Base-by-base conservation (phyloP, 352 stramenopile genomes). In the Aphanomyces cochlioides region DNA sequence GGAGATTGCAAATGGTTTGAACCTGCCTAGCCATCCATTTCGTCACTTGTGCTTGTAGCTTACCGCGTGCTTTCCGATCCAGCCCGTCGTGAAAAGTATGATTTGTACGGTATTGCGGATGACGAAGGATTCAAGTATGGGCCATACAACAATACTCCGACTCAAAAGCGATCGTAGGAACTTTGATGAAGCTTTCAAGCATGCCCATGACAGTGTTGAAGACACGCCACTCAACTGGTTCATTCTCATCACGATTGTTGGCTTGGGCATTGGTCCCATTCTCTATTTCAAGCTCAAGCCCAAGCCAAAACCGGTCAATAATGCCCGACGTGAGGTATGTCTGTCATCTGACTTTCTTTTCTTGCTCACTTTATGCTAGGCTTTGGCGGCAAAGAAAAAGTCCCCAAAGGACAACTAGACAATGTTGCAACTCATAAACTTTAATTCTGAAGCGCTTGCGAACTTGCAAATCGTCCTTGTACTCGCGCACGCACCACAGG, bases 41-140 rank as follows among this genome's bases (percentile, higher is more conserved):
- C 37, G n/a, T 21, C 54, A 37, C 40, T 36, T 66, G 45, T 57
- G n/a, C n/a, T 21, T 59, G 40, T 56, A 90, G 83, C 84, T 5
- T 91, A 91, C 67, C 84, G 84, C 57, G 82, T 91, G 73, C 77
- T 91, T 39, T 89, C 84, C 64, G 82, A 91, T 67, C 84, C 84
- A 40, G 82, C 79, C 59, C 81, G 84, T 58, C 80, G 84, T 37
- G 82, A 91, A 56, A 91, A 90, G 74, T 91, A 91, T 73, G 84
- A 91, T 67, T 69, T 89, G 40, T 91, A 91, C 67, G 84, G 84
- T 50, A 90, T 91, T 73, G 82, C 82, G 13, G 84, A 91, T 68
- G 84, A 91, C 8, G 74, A 91, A 68, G 84, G 78, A 54, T 91
- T 90, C 69, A 82, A 85, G 84, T 91, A 77, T 41, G 83, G 84